Conservation (phyloP, 2,329 filamentous ascomycete species). For the Ciborinia camelliae region DNA sequence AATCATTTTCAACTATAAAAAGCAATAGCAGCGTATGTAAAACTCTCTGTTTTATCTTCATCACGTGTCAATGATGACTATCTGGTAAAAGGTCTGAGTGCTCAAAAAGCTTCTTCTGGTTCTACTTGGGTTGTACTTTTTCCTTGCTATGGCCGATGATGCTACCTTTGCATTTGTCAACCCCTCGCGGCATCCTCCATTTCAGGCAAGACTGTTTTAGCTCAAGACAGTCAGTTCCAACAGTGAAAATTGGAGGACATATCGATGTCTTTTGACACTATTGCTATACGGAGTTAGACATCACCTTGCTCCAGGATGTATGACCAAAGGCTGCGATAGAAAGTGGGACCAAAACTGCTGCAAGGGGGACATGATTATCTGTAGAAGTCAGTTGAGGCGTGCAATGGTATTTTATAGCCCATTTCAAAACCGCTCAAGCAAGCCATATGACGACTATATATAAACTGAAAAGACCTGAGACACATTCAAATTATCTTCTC, state of each 20-base stretch:
- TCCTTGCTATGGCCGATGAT: conserved; percentile 28
- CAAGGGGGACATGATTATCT: not conserved
- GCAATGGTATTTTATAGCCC: conserved; percentile 19
- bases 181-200: conserved; percentile 30
- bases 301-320: conserved; percentile 44
- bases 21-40: conserved; percentile 20
- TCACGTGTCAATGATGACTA: conserved; percentile 48
- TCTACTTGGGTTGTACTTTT: conserved; percentile 35
- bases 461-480: conserved; percentile 79
- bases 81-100: conserved; percentile 65
- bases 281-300: conserved; percentile 53
- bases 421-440: conserved; percentile 36
- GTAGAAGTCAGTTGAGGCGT: conserved; percentile 25
- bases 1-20: not conserved
- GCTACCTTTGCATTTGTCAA: conserved; percentile 22
- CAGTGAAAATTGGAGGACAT: conserved; percentile 34
- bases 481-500: conserved; percentile 27
- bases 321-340: conserved; percentile 61
- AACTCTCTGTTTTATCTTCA: not conserved
- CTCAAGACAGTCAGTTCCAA: conserved; percentile 30
- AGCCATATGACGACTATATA: conserved; percentile 41
- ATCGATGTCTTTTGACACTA: conserved; percentile 36
- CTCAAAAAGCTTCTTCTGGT: conserved; percentile 46
- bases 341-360: conserved; percentile 34
- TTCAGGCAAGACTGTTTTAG: conserved; percentile 36